Evolutionary conservation across 768 basidiomycete species (phyloP).

Genomic region (Pulveroboletus ravenelii): DNA sequence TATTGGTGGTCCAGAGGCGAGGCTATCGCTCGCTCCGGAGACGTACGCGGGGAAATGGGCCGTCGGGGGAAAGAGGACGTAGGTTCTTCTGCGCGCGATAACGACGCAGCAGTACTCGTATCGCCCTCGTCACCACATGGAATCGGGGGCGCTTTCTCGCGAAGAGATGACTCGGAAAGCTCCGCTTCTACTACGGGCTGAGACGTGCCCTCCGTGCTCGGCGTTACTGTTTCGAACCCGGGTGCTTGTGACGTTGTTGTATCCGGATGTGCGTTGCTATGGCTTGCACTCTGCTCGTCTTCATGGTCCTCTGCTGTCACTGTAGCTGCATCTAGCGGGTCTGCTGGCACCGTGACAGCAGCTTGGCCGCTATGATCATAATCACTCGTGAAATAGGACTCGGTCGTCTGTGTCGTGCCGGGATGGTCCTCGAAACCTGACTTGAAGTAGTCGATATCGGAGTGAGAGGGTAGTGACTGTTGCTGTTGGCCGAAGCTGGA

Average conservation of each 20-base stretch:
- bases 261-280: slow-evolving; percentile 10
- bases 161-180: slow-evolving; percentile 11
- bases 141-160: slow-evolving; percentile 31
- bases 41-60: slow-evolving; percentile 12
- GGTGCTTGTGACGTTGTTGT: slow-evolving; percentile 29
- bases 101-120: slow-evolving; percentile 8
- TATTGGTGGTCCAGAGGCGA: slow-evolving; percentile 29
- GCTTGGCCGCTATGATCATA: slow-evolving; percentile 31
- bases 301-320: slow-evolving; percentile 30
- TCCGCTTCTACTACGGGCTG: slow-evolving; percentile 9
- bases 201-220: slow-evolving; percentile 22
- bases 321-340: slow-evolving; percentile 40
- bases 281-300: slow-evolving; percentile 22
- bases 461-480: slow-evolving; percentile 12
- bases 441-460: slow-evolving; percentile 27
- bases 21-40: slow-evolving; percentile 25
- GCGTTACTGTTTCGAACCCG: slow-evolving; percentile 45
- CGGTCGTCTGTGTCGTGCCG: slow-evolving; percentile 23
- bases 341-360: slow-evolving; percentile 20
- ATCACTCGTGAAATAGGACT: slow-evolving; percentile 33
- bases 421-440: slow-evolving; percentile 26
- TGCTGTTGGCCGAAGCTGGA: slow-evolving; percentile 47
- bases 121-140: slow-evolving; percentile 29
- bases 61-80: slow-evolving; percentile 10
- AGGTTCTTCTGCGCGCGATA: slow-evolving; percentile 13